Evolutionary conservation across 805 yeast species (phyloP).

Genomic region (Wickerhamomyces chambardii): DNA sequence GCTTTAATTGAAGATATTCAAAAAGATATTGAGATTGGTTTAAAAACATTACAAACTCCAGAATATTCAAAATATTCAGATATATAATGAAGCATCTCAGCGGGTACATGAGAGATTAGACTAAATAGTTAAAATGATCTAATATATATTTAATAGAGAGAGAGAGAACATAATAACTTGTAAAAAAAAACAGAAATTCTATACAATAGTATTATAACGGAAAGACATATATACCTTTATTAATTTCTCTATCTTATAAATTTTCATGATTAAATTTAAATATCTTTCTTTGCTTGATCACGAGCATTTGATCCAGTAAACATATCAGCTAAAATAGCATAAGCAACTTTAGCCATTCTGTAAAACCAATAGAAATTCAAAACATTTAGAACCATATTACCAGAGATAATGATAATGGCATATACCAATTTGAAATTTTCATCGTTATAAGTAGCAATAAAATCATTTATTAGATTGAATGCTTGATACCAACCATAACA

Average conservation of each 20-base stretch:
- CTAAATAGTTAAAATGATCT: too few relatives aligned
- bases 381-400: slow-evolving; percentile 45
- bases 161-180: too few relatives aligned
- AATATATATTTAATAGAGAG: too few relatives aligned
- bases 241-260: too few relatives aligned
- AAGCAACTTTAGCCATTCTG: slow-evolving; percentile 64
- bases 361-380: slow-evolving; percentile 73
- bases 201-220: too few relatives aligned
- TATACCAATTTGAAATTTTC: slow-evolving; percentile 37
- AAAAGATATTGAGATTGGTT: slow-evolving; percentile 66
- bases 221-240: too few relatives aligned
- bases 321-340: slow-evolving; percentile 27
- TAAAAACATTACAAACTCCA: slow-evolving; percentile 32
- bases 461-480: slow-evolving; percentile 30
- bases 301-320: slow-evolving; percentile 13
- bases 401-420: slow-evolving; percentile 21
- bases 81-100: too few relatives aligned
- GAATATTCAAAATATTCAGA: slow-evolving; percentile 27
- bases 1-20: slow-evolving; percentile 81
- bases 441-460: slow-evolving; percentile 24
- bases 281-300: slow-evolving; percentile 18
- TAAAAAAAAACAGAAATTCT: too few relatives aligned
- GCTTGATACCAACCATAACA: slow-evolving; percentile 76
- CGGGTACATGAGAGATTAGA: too few relatives aligned
- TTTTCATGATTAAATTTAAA: slow-evolving; percentile 3